Evolutionary conservation across 2,329 filamentous ascomycete genomes (phyloP).

Genomic region (Apiospora malaysiana): DNA sequence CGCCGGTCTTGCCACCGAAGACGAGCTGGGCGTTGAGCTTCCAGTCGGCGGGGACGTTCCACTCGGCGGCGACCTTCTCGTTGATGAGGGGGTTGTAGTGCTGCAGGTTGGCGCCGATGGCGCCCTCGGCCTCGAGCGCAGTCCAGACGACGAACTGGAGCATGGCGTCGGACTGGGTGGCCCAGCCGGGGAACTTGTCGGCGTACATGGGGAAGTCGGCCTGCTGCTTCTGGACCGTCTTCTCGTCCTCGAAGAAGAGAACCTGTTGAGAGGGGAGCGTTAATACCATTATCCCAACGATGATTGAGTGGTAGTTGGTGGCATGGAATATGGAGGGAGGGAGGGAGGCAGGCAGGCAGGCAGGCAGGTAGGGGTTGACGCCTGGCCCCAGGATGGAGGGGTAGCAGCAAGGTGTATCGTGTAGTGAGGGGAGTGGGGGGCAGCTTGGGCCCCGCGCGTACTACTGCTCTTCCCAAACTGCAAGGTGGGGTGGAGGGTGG

Average conservation of each 20-base stretch:
- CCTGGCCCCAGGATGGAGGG: background rate
- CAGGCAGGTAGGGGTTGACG: background rate
- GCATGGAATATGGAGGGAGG: background rate
- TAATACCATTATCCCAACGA: conserved; percentile 33
- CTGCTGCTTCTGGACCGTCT: conserved; percentile 69
- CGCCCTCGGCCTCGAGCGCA: conserved; percentile 79
- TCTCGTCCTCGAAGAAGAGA: conserved; percentile 85
- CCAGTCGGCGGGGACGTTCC: conserved; percentile 76
- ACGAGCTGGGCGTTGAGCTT: conserved; percentile 83
- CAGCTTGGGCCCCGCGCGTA: background rate
- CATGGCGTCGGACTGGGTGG: conserved; percentile 79
- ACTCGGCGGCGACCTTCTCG: conserved; percentile 69
- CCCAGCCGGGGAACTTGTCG: conserved; percentile 81
- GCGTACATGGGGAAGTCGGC: conserved; percentile 75
- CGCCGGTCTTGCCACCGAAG: conserved; percentile 70
- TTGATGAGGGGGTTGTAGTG: conserved; percentile 81
- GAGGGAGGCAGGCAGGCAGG: too few relatives aligned
- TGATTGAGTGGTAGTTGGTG: background rate
- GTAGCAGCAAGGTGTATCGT: background rate
- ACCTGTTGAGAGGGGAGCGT: conserved; percentile 50
- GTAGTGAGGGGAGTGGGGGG: background rate
- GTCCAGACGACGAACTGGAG: conserved; percentile 83
- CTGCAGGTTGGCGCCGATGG: conserved; percentile 20
- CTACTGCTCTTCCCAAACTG: background rate
- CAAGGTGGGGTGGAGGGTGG: background rate